Percentiles rank a stretch among this genome's conserved stretches.
Conservation (phyloP, 306 rosid species). For the Vigna unguiculata region DNA sequence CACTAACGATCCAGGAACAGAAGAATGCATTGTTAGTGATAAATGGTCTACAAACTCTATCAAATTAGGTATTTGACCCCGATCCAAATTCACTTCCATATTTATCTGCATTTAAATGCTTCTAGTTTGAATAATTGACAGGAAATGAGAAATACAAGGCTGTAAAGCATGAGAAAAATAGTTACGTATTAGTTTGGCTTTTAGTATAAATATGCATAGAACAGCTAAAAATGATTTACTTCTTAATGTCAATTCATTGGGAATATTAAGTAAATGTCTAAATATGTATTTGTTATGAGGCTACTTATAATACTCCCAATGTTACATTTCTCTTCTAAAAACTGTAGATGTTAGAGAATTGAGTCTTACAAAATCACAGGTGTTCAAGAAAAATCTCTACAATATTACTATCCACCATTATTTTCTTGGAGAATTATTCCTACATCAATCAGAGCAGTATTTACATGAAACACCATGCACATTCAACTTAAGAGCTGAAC, state of each 20-base stretch:
- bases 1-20: slow-evolving; percentile 82
- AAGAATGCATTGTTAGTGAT: slow-evolving; percentile 72
- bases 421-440: slow-evolving; percentile 3
- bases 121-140: slow-evolving; percentile 27
- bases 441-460: not conserved
- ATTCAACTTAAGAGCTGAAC: slow-evolving; percentile 26
- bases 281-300: not conserved
- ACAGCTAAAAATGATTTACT: not conserved
- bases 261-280: slow-evolving; percentile 4
- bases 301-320: not conserved
- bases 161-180: not conserved
- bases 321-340: not conserved
- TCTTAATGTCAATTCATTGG: slow-evolving; percentile 11
- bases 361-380: not conserved
- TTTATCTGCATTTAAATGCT: slow-evolving; percentile 70
- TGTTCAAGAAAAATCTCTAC: not conserved
- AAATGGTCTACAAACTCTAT: slow-evolving; percentile 82
- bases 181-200: not conserved
- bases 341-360: not conserved
- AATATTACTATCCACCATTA: not conserved
- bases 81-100: slow-evolving; percentile 74
- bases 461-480: slow-evolving; percentile 1
- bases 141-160: slow-evolving; percentile 22
- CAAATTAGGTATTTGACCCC: slow-evolving; percentile 64
- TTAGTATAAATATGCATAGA: slow-evolving; percentile 17